These are phyloP conservation scores for Stemphylium lycopersici DNA, from an alignment of 2,329 filamentous ascomycete species.

Conservation along the genomic window DNA sequence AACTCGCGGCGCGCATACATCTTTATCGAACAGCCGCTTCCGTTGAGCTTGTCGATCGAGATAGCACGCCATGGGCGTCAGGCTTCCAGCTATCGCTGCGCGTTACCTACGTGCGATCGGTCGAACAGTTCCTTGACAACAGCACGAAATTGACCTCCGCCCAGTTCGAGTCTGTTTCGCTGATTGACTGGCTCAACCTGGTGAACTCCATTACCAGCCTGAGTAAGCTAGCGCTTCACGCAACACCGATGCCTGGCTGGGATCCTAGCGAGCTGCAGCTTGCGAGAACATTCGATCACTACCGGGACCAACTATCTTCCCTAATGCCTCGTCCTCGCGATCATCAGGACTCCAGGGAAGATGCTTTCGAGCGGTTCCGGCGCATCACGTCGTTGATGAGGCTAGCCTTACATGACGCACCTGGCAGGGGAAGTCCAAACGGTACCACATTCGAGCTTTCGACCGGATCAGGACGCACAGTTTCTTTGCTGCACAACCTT, in stretches of 20 bases:
- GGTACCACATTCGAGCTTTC: conserved; percentile 44
- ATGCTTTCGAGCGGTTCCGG: conserved; percentile 44
- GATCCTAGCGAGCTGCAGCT: conserved; percentile 42
- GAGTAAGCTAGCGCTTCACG: conserved; percentile 38
- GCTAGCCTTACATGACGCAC: conserved; percentile 27
- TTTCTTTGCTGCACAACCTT: conserved; percentile 42
- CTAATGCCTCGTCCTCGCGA: conserved; percentile 40
- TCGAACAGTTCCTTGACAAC: conserved; percentile 44
- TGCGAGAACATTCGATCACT: conserved; percentile 41
- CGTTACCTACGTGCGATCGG: conserved; percentile 37
- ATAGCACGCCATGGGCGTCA: conserved; percentile 39
- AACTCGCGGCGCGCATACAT: conserved; percentile 37
- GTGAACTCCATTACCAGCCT: conserved; percentile 37
- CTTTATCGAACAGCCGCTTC: conserved; percentile 36
- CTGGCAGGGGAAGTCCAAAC: conserved; percentile 36
- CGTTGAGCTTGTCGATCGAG: conserved; percentile 38
- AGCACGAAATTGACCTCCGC: conserved; percentile 32
- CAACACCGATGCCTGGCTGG: conserved; percentile 42
- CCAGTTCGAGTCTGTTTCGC: conserved; percentile 39
- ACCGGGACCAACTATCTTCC: conserved; percentile 39
- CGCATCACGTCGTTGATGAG: conserved; percentile 43
- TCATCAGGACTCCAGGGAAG: conserved; percentile 30
- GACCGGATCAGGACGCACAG: conserved; percentile 41
- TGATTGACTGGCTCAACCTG: conserved; percentile 44
- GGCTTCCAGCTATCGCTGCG: conserved; percentile 46